A percentile compares a stretch with the other conserved stretches of the same genome.
Conservation (phyloP, 2,329 filamentous ascomycete genomes). For the Colletotrichum spaethianum region DNA sequence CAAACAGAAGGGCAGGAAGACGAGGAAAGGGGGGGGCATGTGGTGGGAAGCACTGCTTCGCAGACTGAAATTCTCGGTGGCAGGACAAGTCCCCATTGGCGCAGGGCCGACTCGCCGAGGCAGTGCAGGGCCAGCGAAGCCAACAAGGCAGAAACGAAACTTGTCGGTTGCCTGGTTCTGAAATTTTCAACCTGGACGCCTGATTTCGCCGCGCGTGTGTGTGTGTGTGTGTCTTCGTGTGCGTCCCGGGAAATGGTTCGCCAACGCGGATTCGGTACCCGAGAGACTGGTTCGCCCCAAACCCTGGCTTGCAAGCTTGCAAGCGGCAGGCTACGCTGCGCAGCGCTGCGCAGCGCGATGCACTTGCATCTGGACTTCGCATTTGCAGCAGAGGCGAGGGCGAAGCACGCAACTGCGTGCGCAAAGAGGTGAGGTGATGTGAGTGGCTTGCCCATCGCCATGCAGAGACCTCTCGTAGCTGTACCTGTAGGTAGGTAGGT, state of each 20-base stretch:
- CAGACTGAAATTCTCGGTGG: conserved; percentile 27
- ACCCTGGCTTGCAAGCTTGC: not conserved
- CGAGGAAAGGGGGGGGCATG: conserved; percentile 1
- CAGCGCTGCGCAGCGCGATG: not conserved
- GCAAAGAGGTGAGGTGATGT: conserved; percentile 1
- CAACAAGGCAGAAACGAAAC: conserved; percentile 36
- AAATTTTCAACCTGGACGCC: conserved; percentile 25
- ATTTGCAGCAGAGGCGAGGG: not conserved
- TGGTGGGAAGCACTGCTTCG: conserved; percentile 25
- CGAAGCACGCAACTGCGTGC: conserved; percentile 15
- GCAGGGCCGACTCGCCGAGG: conserved; percentile 13
- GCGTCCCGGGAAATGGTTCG: conserved; percentile 26
- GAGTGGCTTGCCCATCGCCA: not conserved
- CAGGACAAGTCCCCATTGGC: conserved; percentile 23
- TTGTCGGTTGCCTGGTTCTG: conserved; percentile 20
- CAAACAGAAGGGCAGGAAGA: not conserved
- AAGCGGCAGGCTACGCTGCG: conserved; percentile 4
- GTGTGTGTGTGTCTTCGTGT: not conserved
- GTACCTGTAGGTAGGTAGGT: too few species aligned
- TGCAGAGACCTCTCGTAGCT: not conserved
- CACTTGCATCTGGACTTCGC: conserved; percentile 3
- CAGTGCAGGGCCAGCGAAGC: conserved; percentile 33
- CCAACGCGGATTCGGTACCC: conserved; percentile 26
- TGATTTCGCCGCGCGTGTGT: conserved; percentile 14
- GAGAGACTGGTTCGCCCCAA: conserved; percentile 33